Evolutionary conservation across 2,329 filamentous ascomycete species (phyloP).

Genomic region (Alternaria gaisen): DNA sequence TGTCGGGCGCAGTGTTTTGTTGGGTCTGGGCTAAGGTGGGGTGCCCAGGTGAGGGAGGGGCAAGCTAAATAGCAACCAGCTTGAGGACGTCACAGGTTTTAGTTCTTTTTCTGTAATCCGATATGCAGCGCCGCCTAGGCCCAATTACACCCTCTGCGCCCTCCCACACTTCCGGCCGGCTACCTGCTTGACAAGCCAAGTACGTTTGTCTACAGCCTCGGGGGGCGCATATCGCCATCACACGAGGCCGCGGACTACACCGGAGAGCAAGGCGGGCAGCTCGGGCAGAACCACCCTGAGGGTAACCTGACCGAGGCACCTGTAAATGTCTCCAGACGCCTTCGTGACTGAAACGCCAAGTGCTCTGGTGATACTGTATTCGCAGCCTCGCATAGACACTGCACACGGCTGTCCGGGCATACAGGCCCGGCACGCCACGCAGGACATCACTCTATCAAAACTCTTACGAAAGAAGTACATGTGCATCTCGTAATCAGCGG

Average conservation of each 20-base stretch:
- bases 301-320: conserved; percentile 24
- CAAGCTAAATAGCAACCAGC: conserved; percentile 31
- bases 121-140: conserved; percentile 39
- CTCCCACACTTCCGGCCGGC: conserved; percentile 47
- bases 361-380: conserved; percentile 13
- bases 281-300: conserved; percentile 21
- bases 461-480: conserved; percentile 41
- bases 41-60: conserved; percentile 35
- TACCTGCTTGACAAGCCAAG: conserved; percentile 27
- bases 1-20: conserved; percentile 35
- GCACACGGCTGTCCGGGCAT: conserved; percentile 13
- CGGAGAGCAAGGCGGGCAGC: conserved; percentile 24
- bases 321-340: conserved; percentile 2
- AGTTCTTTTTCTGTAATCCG: conserved; percentile 42
- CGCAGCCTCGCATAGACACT: conserved; percentile 29
- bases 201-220: conserved; percentile 32
- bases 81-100: conserved; percentile 40
- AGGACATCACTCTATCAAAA: conserved; percentile 20
- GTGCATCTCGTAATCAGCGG: conserved; percentile 37
- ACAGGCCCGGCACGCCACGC: conserved; percentile 27
- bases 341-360: conserved; percentile 14
- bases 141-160: conserved; percentile 39
- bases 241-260: conserved; percentile 36
- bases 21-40: conserved; percentile 41
- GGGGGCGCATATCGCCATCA: conserved; percentile 30